A percentile compares a stretch with the other conserved stretches of the same genome.
Evolutionary conservation across 2,329 filamentous ascomycete genomes (phyloP).

Genomic region (Cladosporium sp.): DNA sequence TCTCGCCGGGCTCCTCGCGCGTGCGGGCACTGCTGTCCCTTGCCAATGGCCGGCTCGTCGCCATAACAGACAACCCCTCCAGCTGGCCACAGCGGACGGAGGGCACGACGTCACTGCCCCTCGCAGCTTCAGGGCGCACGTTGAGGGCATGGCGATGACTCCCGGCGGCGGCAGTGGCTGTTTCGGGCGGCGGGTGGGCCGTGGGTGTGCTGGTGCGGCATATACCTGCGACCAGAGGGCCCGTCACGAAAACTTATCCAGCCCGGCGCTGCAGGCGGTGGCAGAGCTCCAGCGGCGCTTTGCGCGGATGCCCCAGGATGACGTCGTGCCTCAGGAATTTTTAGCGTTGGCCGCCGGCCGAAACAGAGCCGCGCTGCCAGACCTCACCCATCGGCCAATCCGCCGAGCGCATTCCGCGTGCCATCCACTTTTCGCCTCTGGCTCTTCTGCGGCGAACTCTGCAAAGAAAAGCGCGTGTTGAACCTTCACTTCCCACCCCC

Average conservation of each 20-base stretch:
- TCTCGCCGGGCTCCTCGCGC: neutral
- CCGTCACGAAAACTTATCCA: conserved; percentile 4
- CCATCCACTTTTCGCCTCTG: conserved; percentile 9
- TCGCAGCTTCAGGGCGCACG: neutral
- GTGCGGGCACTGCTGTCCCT: neutral
- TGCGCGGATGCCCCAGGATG: conserved; percentile 1
- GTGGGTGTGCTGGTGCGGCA: conserved; percentile 1
- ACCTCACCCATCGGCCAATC: conserved; percentile 1
- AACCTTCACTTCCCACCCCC: neutral
- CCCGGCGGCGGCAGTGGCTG: no score
- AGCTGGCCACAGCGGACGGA: neutral
- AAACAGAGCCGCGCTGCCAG: conserved; percentile 3
- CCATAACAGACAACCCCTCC: neutral
- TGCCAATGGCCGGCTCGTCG: neutral
- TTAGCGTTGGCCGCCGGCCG: neutral
- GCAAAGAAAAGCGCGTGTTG: conserved; percentile 5
- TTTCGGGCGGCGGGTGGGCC: no score
- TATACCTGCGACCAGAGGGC: neutral
- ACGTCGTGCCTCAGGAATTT: neutral
- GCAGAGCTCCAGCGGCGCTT: neutral
- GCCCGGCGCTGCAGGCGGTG: neutral
- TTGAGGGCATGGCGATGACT: conserved; percentile 6
- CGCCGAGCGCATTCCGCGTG: neutral
- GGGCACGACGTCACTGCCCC: conserved; percentile 6
- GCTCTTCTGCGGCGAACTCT: conserved; percentile 10